Conservation (phyloP, 305 asterid genomes). For the Stenogyne calaminthoides region DNA sequence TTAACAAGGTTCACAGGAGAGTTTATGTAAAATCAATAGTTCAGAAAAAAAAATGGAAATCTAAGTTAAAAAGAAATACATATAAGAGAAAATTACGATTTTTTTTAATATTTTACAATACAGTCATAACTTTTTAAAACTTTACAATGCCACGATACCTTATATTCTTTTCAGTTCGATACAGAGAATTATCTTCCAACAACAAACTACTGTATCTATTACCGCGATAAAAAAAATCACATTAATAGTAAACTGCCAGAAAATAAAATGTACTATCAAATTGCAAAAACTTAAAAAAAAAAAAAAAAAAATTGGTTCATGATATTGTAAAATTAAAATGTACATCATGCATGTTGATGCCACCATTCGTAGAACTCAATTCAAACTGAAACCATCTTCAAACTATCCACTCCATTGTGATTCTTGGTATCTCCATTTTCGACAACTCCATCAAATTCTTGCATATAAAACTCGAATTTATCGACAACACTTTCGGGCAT, state of each 20-base stretch:
- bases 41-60: too few relatives aligned
- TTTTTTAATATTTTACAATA: too few relatives aligned
- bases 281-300: background rate
- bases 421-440: conserved; percentile 43
- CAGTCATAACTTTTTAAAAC: too few relatives aligned
- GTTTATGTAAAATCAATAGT: too few relatives aligned
- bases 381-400: conserved; percentile 50
- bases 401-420: conserved; percentile 35
- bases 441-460: conserved; percentile 33
- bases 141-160: background rate
- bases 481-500: conserved; percentile 57
- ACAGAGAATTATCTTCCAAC: background rate
- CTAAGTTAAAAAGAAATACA: too few relatives aligned
- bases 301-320: background rate
- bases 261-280: too few relatives aligned
- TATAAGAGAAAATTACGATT: too few relatives aligned
- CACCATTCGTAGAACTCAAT: background rate
- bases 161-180: too few relatives aligned
- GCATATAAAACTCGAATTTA: conserved; percentile 69
- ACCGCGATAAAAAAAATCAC: background rate
- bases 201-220: background rate
- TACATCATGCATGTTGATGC: background rate
- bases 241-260: background rate
- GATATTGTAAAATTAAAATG: background rate
- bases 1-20: too few relatives aligned